Conservation (phyloP, 2,329 filamentous ascomycete genomes). For the Pseudogymnoascus sp. region DNA sequence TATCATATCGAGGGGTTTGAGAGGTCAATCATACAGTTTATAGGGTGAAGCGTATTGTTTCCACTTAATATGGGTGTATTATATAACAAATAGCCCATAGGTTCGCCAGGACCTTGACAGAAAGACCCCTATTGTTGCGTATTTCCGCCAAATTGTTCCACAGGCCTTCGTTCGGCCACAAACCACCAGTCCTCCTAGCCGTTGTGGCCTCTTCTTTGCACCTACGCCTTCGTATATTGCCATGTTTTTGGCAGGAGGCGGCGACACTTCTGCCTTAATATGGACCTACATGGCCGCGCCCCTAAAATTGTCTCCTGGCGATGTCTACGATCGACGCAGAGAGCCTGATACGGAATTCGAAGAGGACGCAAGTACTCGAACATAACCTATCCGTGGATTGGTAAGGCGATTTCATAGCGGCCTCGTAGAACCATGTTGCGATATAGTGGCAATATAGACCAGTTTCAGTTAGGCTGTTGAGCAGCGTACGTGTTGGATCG, state of each 20-base stretch:
- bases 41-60: neutral
- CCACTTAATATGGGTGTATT: neutral
- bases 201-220: neutral
- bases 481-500: neutral
- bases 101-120: neutral
- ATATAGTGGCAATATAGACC: neutral
- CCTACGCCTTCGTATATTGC: neutral
- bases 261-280: neutral
- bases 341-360: neutral
- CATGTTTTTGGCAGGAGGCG: neutral
- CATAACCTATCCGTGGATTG: neutral
- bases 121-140: neutral
- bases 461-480: neutral
- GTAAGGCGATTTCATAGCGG: neutral
- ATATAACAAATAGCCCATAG: neutral
- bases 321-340: neutral
- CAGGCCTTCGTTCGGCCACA: neutral
- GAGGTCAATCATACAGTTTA: neutral
- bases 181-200: neutral
- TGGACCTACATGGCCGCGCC: neutral
- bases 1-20: neutral
- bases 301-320: neutral
- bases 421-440: neutral
- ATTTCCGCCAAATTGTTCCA: neutral
- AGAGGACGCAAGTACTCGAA: neutral